Percentiles rank a stretch among this genome's conserved stretches.
Conservation (phyloP, 352 stramenopile genomes). For the Phytophthora vignae region DNA sequence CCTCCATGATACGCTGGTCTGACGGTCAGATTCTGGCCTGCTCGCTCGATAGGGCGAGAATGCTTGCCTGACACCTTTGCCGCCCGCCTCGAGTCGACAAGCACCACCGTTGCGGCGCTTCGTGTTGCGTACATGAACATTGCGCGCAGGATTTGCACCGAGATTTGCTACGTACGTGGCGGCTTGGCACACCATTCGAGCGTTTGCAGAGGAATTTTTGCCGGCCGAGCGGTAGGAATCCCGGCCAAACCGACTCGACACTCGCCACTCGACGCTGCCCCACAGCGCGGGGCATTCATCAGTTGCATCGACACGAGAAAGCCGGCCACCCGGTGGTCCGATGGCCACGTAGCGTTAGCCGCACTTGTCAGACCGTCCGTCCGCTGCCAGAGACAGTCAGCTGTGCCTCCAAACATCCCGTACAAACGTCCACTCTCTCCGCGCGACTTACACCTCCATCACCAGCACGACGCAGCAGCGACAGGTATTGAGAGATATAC, state of each 20-base stretch:
- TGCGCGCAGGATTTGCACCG: slow-evolving; percentile 7
- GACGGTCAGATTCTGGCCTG: too few relatives aligned
- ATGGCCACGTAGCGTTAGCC: slow-evolving; percentile 30
- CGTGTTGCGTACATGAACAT: too few relatives aligned
- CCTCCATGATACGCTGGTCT: too few relatives aligned
- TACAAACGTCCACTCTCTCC: slow-evolving; percentile 19
- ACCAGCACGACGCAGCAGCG: slow-evolving; percentile 16
- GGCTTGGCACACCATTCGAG: neutral
- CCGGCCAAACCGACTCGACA: slow-evolving; percentile 32
- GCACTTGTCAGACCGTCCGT: slow-evolving; percentile 8
- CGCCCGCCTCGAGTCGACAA: neutral
- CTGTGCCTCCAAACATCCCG: slow-evolving; percentile 22
- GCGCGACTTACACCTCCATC: slow-evolving; percentile 31
- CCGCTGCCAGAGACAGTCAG: slow-evolving; percentile 26
- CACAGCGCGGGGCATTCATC: slow-evolving; percentile 1
- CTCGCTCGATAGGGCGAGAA: slow-evolving; percentile 11
- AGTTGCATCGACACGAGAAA: slow-evolving; percentile 22
- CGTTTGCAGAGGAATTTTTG: slow-evolving; percentile 23
- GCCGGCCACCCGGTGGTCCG: slow-evolving; percentile 11
- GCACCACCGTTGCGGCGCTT: too few relatives aligned
- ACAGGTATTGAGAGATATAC: slow-evolving; percentile 43
- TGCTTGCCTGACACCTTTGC: slow-evolving; percentile 16
- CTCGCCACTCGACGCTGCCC: neutral
- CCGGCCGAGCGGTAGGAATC: slow-evolving; percentile 32
- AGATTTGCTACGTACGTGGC: slow-evolving; percentile 25